These are phyloP conservation scores for Coleophoma cylindrospora DNA, from an alignment of 2,329 filamentous ascomycete species.

Conservation along the genomic window DNA sequence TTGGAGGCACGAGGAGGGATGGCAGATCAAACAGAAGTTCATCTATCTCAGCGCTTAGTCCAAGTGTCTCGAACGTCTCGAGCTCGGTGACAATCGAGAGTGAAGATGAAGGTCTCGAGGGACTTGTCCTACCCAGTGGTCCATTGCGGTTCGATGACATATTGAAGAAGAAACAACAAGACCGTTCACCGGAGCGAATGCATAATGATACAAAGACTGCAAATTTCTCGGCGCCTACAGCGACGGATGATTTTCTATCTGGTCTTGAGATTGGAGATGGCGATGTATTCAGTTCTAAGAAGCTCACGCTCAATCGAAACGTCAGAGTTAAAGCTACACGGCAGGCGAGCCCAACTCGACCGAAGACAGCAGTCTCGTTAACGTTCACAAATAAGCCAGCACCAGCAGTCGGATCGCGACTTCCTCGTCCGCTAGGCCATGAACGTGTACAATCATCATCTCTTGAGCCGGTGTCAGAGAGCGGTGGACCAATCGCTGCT, in stretches of 20 bases:
- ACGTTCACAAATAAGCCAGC: conserved; percentile 83
- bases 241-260: conserved; percentile 73
- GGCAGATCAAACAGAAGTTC: conserved; percentile 78
- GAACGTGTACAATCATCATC: conserved; percentile 70
- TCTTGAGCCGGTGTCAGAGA: conserved; percentile 91
- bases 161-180: conserved; percentile 65
- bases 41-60: conserved; percentile 83
- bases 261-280: conserved; percentile 84
- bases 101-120: conserved; percentile 87
- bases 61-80: conserved; percentile 84
- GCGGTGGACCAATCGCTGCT: conserved; percentile 64
- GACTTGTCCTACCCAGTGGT: conserved; percentile 78
- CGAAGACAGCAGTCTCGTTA: conserved; percentile 73
- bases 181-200: conserved; percentile 48
- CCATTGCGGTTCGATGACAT: conserved; percentile 79
- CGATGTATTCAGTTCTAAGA: conserved; percentile 74
- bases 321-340: conserved; percentile 76
- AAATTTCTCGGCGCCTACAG: conserved; percentile 8
- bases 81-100: conserved; percentile 90
- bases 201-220: conserved; percentile 30
- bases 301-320: conserved; percentile 84
- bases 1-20: conserved; percentile 79
- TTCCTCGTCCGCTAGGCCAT: conserved; percentile 71
- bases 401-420: conserved; percentile 53
- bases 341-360: conserved; percentile 64